Base-by-base conservation (phyloP, 352 stramenopile species). In the Phytopythium ostracodes region DNA sequence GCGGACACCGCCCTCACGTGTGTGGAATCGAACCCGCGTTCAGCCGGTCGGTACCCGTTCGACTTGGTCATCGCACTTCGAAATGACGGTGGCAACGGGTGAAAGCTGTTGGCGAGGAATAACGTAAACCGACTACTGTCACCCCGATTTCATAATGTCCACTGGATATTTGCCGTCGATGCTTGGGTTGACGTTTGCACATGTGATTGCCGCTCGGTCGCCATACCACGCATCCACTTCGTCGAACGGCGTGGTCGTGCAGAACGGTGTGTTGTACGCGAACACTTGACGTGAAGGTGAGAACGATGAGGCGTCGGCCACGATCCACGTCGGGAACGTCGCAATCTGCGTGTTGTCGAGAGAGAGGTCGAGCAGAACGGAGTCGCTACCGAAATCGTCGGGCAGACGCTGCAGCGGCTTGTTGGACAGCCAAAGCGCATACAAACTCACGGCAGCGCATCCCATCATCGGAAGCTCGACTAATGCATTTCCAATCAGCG, bases 401-500 rank as follows among this genome's bases (percentile, higher is more conserved):
- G 60, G 38, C 6, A 71, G 20, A n/a, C 15, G 35, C 36, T 29
- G n/a, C 14, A 71, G 44, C 22, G 65, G 61, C 22, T 71, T 68
- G 40, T 65, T 64, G 46, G 49, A 62, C 42, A 65, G 44, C 10
- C 55, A 49, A 20, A 68, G 36, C 4, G 18, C 47, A 27, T 51
- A 63, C 10, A 60, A 64, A 9, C 36, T 36, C 17, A 17, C 53
- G 4, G 2, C 44, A 7, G n/a, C 18, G 8, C 25, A 52, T 3
- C 40, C 29, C 17, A 61, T 61, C n/a, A 6, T 27, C 29, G 61
- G 56, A 15, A 68, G 25, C 29, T 44, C 4, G 1, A 2, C 6
- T 18, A 71, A 4, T 0, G 52, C 7, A 35, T 71, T 73, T n/a
- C 63, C 63, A 9, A 71, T 50, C 22, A 73, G 54, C 1, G 67